Conservation (phyloP, 2,329 filamentous ascomycete species). For the Hirsutella minnesotensis region DNA sequence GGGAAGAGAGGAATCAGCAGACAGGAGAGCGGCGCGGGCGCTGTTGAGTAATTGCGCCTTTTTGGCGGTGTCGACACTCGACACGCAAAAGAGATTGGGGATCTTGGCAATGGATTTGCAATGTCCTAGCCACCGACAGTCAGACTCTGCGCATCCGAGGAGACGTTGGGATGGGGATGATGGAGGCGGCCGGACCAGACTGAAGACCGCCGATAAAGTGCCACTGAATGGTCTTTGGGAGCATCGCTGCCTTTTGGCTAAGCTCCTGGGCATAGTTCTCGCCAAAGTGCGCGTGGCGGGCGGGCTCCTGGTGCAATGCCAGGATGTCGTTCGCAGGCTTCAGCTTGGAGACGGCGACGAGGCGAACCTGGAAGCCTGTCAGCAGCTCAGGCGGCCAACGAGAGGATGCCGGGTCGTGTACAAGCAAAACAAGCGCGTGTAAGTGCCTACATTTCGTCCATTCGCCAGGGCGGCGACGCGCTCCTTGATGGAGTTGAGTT, state of each 20-base stretch:
- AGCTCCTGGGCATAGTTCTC: constrained; percentile 96
- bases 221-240: constrained; percentile 73
- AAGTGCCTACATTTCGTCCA: constrained; percentile 37
- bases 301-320: constrained; percentile 56
- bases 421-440: not conserved
- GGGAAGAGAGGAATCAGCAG: constrained; percentile 22
- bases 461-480: constrained; percentile 42
- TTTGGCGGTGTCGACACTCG: constrained; percentile 77
- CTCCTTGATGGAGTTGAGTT: constrained; percentile 47
- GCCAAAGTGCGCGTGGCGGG: constrained; percentile 68
- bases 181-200: constrained; percentile 34
- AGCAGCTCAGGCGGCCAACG: not conserved
- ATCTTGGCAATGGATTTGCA: constrained; percentile 80
- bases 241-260: constrained; percentile 66
- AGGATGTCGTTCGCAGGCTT: constrained; percentile 89
- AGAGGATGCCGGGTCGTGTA: not conserved
- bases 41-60: constrained; percentile 77
- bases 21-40: constrained; percentile 50
- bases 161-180: not conserved
- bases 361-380: constrained; percentile 46
- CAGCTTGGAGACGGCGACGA: constrained; percentile 92
- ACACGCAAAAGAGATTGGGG: constrained; percentile 82
- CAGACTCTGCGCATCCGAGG: not conserved
- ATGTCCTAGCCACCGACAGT: constrained; percentile 47
- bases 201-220: constrained; percentile 95